Evolutionary conservation across 345 rosid species (phyloP).

Genomic region (Eucalyptus sp.): DNA sequence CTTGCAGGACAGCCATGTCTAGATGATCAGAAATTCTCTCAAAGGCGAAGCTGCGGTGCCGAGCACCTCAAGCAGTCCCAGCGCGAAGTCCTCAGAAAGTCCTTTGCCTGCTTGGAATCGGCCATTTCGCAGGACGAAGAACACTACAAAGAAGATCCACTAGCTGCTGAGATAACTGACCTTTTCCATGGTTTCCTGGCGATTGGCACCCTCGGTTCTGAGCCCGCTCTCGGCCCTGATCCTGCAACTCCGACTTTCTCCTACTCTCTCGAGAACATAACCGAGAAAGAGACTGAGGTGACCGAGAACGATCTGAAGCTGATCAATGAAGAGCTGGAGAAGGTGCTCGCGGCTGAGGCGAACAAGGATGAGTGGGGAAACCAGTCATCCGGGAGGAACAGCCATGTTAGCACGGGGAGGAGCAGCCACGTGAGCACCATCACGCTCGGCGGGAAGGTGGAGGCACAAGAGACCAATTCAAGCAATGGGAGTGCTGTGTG

Average conservation of each 20-base stretch:
- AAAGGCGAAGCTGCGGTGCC: slow-evolving; percentile 27
- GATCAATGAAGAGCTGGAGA: slow-evolving; percentile 64
- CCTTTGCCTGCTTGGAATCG: slow-evolving; percentile 43
- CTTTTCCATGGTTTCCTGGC: slow-evolving; percentile 84
- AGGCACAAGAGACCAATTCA: slow-evolving; percentile 31
- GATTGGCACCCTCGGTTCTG: slow-evolving; percentile 41
- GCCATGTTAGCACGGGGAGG: slow-evolving; percentile 63
- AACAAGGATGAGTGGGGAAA: slow-evolving; percentile 38
- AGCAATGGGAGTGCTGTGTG: slow-evolving; percentile 45
- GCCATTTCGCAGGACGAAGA: slow-evolving; percentile 10
- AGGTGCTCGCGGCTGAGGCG: slow-evolving; percentile 45
- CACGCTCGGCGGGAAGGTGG: slow-evolving; percentile 56
- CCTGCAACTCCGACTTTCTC: slow-evolving; percentile 61
- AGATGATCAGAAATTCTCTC: slow-evolving; percentile 43
- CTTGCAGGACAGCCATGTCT: slow-evolving; percentile 50
- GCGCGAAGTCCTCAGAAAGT: slow-evolving; percentile 29
- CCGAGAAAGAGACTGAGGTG: slow-evolving; percentile 61
- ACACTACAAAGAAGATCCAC: slow-evolving; percentile 32
- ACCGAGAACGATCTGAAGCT: slow-evolving; percentile 68
- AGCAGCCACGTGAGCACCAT: slow-evolving; percentile 75
- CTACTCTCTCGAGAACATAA: slow-evolving; percentile 30
- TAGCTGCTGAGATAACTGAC: slow-evolving; percentile 35
- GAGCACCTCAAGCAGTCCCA: slow-evolving; percentile 26
- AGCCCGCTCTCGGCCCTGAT: background rate
- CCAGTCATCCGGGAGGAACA: slow-evolving; percentile 41